These are phyloP conservation scores for Alternaria gaisen DNA, from an alignment of 2,329 filamentous ascomycete species.

Conservation along the genomic window DNA sequence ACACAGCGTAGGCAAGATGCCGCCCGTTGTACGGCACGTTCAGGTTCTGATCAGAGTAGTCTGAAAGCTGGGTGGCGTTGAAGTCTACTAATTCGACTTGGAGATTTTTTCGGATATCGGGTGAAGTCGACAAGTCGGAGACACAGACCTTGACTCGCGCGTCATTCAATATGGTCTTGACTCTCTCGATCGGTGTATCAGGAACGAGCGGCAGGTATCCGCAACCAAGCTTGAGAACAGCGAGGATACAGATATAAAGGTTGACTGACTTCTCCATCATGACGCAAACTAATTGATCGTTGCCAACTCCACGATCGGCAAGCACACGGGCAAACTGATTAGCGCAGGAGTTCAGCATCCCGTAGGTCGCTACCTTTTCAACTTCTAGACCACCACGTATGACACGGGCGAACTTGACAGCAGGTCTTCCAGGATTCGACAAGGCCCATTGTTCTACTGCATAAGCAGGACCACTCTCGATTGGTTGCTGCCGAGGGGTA, in stretches of 20 bases:
- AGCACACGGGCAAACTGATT: conserved; percentile 71
- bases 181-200: conserved; percentile 70
- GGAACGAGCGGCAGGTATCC: conserved; percentile 83
- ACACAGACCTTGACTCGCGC: conserved; percentile 63
- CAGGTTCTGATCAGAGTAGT: conserved; percentile 50
- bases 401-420: conserved; percentile 70
- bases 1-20: conserved; percentile 77
- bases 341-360: conserved; percentile 68
- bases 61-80: conserved; percentile 38
- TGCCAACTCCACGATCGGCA: conserved; percentile 54
- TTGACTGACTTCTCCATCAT: conserved; percentile 78
- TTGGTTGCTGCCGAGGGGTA: conserved; percentile 32
- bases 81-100: conserved; percentile 38
- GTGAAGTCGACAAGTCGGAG: conserved; percentile 36
- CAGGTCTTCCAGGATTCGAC: conserved; percentile 62
- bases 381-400: conserved; percentile 42
- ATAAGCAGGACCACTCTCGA: conserved; percentile 41
- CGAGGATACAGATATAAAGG: conserved; percentile 79
- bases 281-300: conserved; percentile 72
- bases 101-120: conserved; percentile 11
- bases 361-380: conserved; percentile 66
- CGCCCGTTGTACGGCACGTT: conserved; percentile 53
- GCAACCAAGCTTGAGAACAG: conserved; percentile 75
- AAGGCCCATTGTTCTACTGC: conserved; percentile 65
- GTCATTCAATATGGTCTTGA: conserved; percentile 69